Evolutionary conservation across 2,329 filamentous ascomycete genomes (phyloP), one percentile per base, ranked within the genome.

Genomic region (Colletotrichum eremochloae): DNA sequence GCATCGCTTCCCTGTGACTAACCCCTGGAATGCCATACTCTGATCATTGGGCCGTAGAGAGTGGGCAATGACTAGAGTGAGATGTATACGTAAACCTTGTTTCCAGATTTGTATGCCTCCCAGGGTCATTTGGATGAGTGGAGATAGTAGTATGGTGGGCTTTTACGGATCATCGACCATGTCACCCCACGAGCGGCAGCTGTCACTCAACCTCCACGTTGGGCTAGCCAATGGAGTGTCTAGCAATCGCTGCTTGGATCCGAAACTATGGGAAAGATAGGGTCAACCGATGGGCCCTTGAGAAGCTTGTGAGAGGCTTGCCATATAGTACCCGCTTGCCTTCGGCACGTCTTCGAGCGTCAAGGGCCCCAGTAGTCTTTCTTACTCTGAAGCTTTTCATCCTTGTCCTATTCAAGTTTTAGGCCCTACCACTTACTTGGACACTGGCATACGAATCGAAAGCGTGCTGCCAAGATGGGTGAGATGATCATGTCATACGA

Each of bases 401-500:
- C 14, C 20, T 11, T 3, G 18, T 33, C 11, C 1, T 46, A 1
- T 48, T 15, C 36, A 9, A 1, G 2, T 7, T 12, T 24, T 24
- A 8, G 52, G 14, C 36, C 42, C n/a, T 36, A 29, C n/a, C 8
- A 12, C 7, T 8, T 12, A 5, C 7, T 8, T 12, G 7, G 5
- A n/a, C 46, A 29, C 24, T 33, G 2, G 14, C 3, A 38, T 18
- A 12, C 14, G 1, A 3, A 29, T 14, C 36, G n/a, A 33, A 5
- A 29, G 7, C 24, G 24, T 24, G 24, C 67, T 46, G 55, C n/a
- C 55, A 67, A 48, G 11, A 72, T 72, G 69, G 69, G 69, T 29
- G 69, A 72, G 24, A 72, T 72, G 65, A 72, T 72, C 38, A 60
- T 69, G 38, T 72, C 69, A 3, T 38, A 68, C 29, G 69, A 69